Evolutionary conservation across 2,329 filamentous ascomycete genomes (phyloP), one percentile per base, ranked within the genome.

Genomic region (Botrytis elliptica): DNA sequence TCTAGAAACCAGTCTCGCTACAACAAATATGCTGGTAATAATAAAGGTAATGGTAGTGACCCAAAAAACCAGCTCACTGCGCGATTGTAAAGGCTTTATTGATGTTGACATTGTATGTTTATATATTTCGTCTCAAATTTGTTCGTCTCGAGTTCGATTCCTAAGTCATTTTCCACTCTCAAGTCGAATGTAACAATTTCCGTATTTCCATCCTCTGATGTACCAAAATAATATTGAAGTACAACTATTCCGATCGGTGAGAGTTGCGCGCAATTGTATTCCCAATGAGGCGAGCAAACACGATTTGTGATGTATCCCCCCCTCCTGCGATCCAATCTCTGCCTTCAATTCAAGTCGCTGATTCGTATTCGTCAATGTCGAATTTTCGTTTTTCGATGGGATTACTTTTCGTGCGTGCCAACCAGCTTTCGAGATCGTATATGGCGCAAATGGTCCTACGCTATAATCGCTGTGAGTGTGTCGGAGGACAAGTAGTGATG

Each of bases 21-120:
- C 85, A 77, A 97, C 93, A 80, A 97, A 95, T 72, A 92, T 79
- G 57, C 91, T 91, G 70, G 93, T 90, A 70, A 95, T 82, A 36
- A 87, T 87, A 75, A 95, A 87, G 70, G 92, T 93, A 33, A 87
- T 84, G 10, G 88, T 87, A n/a, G 91, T 92, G 76, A 94, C 91
- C 77, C 88, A 88, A 79, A 94, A 89, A 70, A 93, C 91, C 55
- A 86, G 84, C 73, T 87, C 86, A 36, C 88, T 88, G 73, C 77
- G 77, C 64, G 76, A 77, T 49, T 71, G 46, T 33, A 72, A 42
- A 63, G 59, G 52, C 64, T 71, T 57, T 49, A 36, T 71, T 29
- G 70, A 42, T 40, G 57, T 63, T 49, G 72, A 73, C 72, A 64
- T 65, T 44, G 29, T 67, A 38, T 66, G 16, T 68, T 14, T 66